phyloP scores from a whole-genome alignment of 2,329 filamentous ascomycete species.

The Penicillium sclerotigenum region DNA sequence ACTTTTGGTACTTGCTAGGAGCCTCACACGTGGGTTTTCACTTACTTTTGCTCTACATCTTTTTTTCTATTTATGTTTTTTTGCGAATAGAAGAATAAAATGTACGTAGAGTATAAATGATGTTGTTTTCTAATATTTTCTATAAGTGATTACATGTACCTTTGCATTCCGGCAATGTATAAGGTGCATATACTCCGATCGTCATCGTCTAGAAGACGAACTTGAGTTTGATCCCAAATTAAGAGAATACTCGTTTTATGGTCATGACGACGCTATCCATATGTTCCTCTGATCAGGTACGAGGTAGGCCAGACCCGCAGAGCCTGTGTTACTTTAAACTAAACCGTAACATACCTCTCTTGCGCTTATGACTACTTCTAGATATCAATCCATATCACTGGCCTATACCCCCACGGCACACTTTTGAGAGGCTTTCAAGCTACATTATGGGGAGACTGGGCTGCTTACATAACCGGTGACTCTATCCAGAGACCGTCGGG shows the following conservation, averaged over 20 bases:
- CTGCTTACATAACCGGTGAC: conserved; percentile 14
- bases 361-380: neutral
- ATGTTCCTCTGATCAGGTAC: neutral
- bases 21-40: conserved; percentile 7
- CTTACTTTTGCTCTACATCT: neutral
- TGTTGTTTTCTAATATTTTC: neutral
- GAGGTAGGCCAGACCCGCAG: neutral
- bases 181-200: neutral
- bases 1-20: conserved; percentile 22
- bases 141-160: neutral
- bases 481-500: conserved; percentile 12
- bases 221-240: neutral
- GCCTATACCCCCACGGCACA: neutral
- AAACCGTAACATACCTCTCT: neutral
- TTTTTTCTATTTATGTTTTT: neutral
- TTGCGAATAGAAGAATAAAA: neutral
- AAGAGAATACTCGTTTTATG: neutral
- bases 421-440: neutral
- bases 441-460: neutral
- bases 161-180: neutral
- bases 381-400: neutral
- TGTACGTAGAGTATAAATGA: neutral
- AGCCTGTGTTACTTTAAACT: neutral
- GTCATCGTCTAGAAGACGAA: neutral
- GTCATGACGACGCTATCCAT: neutral